These are phyloP conservation scores for Mycena sanguinolenta DNA, from an alignment of 768 basidiomycete species.

Conservation along the genomic window DNA sequence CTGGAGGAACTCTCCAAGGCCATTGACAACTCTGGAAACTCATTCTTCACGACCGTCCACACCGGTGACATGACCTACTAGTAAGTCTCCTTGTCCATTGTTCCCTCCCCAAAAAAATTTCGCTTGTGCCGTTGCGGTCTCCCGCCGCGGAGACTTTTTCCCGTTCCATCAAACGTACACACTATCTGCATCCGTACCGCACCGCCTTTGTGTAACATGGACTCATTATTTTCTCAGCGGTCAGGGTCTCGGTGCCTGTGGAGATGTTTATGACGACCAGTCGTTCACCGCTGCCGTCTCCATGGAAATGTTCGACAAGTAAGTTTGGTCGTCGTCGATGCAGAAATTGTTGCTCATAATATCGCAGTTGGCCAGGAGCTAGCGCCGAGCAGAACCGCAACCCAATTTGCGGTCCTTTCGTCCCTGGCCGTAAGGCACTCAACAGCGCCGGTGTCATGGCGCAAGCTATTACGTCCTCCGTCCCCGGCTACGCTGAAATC, in stretches of 20 bases:
- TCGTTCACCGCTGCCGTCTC: conserved; percentile 49
- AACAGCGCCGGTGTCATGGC: conserved; percentile 38
- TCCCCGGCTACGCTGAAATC: conserved; percentile 37
- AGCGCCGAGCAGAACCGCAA: conserved; percentile 45
- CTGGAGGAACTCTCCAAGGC: conserved; percentile 46
- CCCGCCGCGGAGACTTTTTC: background rate
- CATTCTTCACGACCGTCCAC: conserved; percentile 40
- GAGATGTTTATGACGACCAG: conserved; percentile 47
- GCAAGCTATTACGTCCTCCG: conserved; percentile 38
- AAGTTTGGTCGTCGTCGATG: background rate
- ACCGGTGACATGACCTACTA: conserved; percentile 49
- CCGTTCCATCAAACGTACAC: background rate
- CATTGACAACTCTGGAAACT: conserved; percentile 43
- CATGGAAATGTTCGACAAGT: conserved; percentile 41
- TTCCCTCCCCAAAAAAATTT: no score
- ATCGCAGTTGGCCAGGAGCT: conserved; percentile 38
- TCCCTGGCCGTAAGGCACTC: conserved; percentile 42
- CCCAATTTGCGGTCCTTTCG: conserved; percentile 49
- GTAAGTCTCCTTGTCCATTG: conserved; percentile 35
- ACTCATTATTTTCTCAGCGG: conserved; percentile 38
- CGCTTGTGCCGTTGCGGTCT: no score
- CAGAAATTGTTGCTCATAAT: background rate
- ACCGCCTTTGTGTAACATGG: no score
- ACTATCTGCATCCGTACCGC: conserved; percentile 10
- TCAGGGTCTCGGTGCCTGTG: conserved; percentile 48